Percentiles rank a stretch among this genome's conserved stretches.
Conservation (phyloP, 75 land plant genomes). For the Cunninghamia lanceolata region DNA sequence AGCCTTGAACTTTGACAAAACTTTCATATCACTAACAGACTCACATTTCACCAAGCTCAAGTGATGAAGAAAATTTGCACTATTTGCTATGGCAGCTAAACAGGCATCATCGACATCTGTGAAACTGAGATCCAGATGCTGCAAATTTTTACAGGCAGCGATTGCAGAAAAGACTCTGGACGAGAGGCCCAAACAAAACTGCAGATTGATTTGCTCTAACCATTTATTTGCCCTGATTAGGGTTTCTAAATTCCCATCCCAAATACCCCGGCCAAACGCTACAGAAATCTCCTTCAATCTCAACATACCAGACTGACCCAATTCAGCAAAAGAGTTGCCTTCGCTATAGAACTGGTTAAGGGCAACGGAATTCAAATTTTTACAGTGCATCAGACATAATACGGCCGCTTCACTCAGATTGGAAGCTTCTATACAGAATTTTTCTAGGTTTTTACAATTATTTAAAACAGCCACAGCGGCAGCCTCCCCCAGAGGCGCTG, state of each 20-base stretch:
- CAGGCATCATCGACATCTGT: slow-evolving; percentile 34
- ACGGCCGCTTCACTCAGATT: slow-evolving; percentile 22
- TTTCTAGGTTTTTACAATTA: slow-evolving; percentile 18
- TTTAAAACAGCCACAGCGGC: slow-evolving; percentile 18
- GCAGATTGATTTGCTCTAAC: slow-evolving; percentile 26
- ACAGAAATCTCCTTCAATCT: slow-evolving; percentile 17
- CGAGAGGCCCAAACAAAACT: slow-evolving; percentile 24
- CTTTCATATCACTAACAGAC: slow-evolving; percentile 18
- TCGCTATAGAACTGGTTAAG: slow-evolving; percentile 23
- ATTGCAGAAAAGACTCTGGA: slow-evolving; percentile 30
- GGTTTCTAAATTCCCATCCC: slow-evolving; percentile 31
- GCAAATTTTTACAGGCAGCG: slow-evolving; percentile 22
- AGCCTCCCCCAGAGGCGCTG: slow-evolving; percentile 20
- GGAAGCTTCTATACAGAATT: slow-evolving; percentile 21
- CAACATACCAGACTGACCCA: slow-evolving; percentile 11
- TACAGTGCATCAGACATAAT: slow-evolving; percentile 23
- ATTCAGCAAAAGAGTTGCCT: slow-evolving; percentile 26
- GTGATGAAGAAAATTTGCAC: slow-evolving; percentile 14
- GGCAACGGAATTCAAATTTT: slow-evolving; percentile 16
- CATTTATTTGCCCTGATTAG: slow-evolving; percentile 17
- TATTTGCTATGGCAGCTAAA: slow-evolving; percentile 20
- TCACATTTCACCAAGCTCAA: slow-evolving; percentile 29
- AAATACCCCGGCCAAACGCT: slow-evolving; percentile 16
- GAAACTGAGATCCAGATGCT: slow-evolving; percentile 28
- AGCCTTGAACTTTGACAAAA: slow-evolving; percentile 18